phyloP scores from a whole-genome alignment of 768 basidiomycete species.

The Mycena maculata region DNA sequence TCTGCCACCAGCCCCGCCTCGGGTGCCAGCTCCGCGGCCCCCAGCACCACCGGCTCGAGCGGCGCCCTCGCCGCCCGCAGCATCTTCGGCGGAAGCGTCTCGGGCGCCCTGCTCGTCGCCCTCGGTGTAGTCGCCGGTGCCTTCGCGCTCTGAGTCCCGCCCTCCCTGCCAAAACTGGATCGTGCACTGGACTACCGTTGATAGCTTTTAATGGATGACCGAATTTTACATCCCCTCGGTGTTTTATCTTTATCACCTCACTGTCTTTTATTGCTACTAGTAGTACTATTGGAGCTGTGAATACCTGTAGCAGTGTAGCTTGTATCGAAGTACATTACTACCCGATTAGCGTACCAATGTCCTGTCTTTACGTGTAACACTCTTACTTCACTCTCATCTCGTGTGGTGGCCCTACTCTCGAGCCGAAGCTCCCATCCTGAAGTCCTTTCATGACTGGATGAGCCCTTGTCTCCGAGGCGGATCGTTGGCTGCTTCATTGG shows the following conservation, averaged over 20 bases:
- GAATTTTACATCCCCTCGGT: background rate
- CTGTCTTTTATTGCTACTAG: slow-evolving; percentile 19
- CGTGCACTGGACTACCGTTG: background rate
- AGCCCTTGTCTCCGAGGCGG: too few relatives aligned
- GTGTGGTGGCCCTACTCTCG: too few relatives aligned
- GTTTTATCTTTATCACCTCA: background rate
- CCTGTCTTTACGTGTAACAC: slow-evolving; percentile 24
- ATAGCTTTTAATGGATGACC: background rate
- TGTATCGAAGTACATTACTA: slow-evolving; percentile 11
- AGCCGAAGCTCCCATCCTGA: too few relatives aligned
- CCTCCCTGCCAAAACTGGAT: background rate
- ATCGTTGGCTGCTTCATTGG: too few relatives aligned
- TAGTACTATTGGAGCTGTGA: background rate
- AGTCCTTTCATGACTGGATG: too few relatives aligned
- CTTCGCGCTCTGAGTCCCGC: slow-evolving; percentile 18
- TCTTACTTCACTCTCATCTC: background rate
- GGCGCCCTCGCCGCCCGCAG: slow-evolving; percentile 8
- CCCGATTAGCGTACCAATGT: background rate
- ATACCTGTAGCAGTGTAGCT: slow-evolving; percentile 8
- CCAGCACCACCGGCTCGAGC: slow-evolving; percentile 9
- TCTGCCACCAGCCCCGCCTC: background rate
- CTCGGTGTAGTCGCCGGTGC: slow-evolving; percentile 24
- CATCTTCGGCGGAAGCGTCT: slow-evolving; percentile 11
- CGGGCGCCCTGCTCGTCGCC: slow-evolving; percentile 20
- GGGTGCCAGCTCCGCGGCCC: background rate